Evolutionary conservation across 495 filamentous ascomycete species (phyloP), one percentile per base, ranked within the genome.

Genomic region (Usnea hakonensis): DNA sequence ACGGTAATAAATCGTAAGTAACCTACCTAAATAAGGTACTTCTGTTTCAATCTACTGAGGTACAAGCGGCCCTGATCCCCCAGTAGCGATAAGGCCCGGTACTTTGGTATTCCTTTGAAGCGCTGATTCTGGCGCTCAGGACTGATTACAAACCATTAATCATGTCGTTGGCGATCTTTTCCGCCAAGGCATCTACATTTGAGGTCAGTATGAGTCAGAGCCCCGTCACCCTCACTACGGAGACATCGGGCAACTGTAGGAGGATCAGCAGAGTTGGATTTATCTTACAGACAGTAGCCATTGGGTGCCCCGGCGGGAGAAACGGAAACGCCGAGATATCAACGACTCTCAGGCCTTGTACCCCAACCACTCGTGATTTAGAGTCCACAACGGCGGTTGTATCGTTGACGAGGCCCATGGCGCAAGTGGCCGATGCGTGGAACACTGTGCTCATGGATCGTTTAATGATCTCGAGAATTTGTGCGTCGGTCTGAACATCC

Each of bases 271-370:
- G n/a, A n/a, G n/a, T n/a, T n/a, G n/a, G n/a, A n/a, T n/a, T n/a
- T n/a, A n/a, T n/a, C n/a, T n/a, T n/a, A 69, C 81, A 86, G 57
- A 81, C 73, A 10, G 74, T 77, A 2, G 78, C 71, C 66, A 78
- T 74, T n/a, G 82, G 84, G 68, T 84, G 80, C 0, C 81, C 81
- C 8, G 84, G 81, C 9, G 76, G 72, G 60, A 86, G 60, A n/a
- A 87, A 66, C 10, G 86, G 86, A 30, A 86, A 74, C 48, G 86
- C 79, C 65, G 83, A 86, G 74, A 84, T 81, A 75, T 89, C 86
- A 3, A 79, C 83, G 9, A 89, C 77, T 13, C 86, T 78, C 63
- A 89, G 69, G 1, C 73, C 73, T 48, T 83, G 72, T 30, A 86
- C 66, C 0, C 85, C 86, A 9, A 76, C 67, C 0, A 89, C 76